These are phyloP conservation scores for Trichopus zeylanicus DNA, from an alignment of 116 monocot genomes.

Conservation along the genomic window DNA sequence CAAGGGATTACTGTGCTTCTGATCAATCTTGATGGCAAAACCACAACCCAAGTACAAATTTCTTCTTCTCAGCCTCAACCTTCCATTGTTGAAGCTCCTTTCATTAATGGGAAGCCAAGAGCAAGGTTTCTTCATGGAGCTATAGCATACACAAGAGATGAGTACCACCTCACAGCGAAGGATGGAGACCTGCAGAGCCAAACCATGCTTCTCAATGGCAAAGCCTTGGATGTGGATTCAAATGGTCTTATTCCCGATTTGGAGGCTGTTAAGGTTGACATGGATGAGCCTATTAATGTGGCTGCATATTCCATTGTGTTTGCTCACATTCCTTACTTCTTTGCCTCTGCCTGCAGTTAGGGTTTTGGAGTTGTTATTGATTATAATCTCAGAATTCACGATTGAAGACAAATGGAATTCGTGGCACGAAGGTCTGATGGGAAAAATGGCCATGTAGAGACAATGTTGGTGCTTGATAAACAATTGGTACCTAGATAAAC, in stretches of 20 bases:
- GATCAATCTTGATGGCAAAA: constrained; percentile 59
- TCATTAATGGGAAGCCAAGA: neutral
- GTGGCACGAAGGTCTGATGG: too few species aligned
- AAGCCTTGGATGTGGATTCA: constrained; percentile 31
- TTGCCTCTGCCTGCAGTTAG: constrained; percentile 41
- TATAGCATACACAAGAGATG: constrained; percentile 32
- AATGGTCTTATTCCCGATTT: constrained; percentile 39
- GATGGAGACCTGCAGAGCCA: constrained; percentile 62
- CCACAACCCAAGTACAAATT: constrained; percentile 25
- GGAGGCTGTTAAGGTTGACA: constrained; percentile 22
- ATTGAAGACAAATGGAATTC: too few species aligned
- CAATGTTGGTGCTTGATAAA: too few species aligned
- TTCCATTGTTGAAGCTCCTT: neutral
- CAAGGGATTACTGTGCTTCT: constrained; percentile 59
- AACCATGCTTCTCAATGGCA: constrained; percentile 59
- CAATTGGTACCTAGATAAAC: too few species aligned
- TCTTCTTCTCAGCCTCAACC: neutral
- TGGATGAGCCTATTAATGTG: constrained; percentile 39
- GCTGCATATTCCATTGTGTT: constrained; percentile 59
- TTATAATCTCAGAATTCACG: too few species aligned
- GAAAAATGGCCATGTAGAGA: too few species aligned
- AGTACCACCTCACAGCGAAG: constrained; percentile 66
- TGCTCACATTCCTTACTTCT: constrained; percentile 46
- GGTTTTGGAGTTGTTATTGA: constrained; percentile 1
- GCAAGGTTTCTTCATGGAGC: constrained; percentile 10